phyloP scores from a whole-genome alignment of 2,329 filamentous ascomycete genomes.

The Fusarium caatingaense region DNA sequence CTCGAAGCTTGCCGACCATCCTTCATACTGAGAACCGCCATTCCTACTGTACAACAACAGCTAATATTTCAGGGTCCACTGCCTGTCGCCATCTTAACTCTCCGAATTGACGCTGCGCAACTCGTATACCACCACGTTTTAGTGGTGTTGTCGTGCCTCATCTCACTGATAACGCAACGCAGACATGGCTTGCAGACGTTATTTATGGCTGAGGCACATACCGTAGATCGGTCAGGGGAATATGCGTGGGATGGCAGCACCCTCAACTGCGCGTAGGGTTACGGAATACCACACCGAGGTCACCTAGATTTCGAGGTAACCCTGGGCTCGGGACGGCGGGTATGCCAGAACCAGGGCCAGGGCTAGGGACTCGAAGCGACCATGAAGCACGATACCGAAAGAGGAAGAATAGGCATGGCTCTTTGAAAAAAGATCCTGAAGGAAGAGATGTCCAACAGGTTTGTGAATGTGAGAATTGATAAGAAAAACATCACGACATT shows the following conservation, averaged over 20 bases:
- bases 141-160: background rate
- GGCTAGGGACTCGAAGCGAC: background rate
- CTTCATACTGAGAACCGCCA: background rate
- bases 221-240: conserved; percentile 39
- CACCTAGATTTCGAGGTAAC: conserved; percentile 27
- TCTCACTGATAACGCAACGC: conserved; percentile 18
- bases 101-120: conserved; percentile 10
- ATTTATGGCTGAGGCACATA: conserved; percentile 17
- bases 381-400: conserved; percentile 15
- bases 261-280: conserved; percentile 35
- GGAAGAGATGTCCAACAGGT: conserved; percentile 1
- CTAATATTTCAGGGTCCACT: background rate
- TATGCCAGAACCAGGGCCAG: conserved; percentile 8
- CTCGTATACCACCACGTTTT: conserved; percentile 1
- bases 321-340: conserved; percentile 27
- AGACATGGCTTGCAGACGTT: conserved; percentile 25
- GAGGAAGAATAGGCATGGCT: conserved; percentile 1
- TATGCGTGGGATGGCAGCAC: conserved; percentile 37
- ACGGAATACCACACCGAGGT: conserved; percentile 39
- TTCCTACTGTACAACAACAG: background rate
- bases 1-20: conserved; percentile 5
- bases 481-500: conserved; percentile 2
- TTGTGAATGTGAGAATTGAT: conserved; percentile 12
- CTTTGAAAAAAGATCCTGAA: background rate
- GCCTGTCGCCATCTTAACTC: background rate